phyloP scores from a whole-genome alignment of 345 rosid species.

The Eucalyptus regnans region DNA sequence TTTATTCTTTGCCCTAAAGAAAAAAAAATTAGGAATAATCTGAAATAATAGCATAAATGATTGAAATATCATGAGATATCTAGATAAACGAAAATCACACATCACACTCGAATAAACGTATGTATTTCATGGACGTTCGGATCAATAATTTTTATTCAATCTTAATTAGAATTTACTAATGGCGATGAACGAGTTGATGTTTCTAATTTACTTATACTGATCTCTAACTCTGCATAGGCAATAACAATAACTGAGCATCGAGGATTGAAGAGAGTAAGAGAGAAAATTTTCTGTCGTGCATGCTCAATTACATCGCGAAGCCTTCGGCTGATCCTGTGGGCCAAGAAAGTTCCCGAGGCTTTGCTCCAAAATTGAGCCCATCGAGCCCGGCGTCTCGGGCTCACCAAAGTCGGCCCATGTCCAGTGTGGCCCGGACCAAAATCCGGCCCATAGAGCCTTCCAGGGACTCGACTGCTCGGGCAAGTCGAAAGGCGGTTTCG shows the following conservation, averaged over 20 bases:
- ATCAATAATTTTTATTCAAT: not conserved
- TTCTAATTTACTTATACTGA: not conserved
- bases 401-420: not conserved
- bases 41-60: fast-evolving
- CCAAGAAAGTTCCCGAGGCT: not conserved
- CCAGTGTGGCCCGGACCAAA: not conserved
- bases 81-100: fast-evolving
- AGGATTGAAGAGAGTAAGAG: not conserved
- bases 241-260: not conserved
- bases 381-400: not conserved
- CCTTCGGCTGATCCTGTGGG: not conserved
- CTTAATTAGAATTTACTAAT: not conserved
- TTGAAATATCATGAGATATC: not conserved
- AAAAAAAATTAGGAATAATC: too few relatives aligned
- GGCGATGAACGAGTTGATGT: not conserved
- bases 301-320: not conserved
- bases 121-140: fast-evolving
- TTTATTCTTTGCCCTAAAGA: too few relatives aligned
- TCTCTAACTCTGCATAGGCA: not conserved
- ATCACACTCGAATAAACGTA: fast-evolving
- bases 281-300: not conserved
- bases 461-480: not conserved
- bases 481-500: not conserved
- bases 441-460: not conserved
- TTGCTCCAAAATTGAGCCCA: not conserved